Evolutionary conservation across 2,329 filamentous ascomycete species (phyloP).

Genomic region (Magnaporthiopsis rhizophila): DNA sequence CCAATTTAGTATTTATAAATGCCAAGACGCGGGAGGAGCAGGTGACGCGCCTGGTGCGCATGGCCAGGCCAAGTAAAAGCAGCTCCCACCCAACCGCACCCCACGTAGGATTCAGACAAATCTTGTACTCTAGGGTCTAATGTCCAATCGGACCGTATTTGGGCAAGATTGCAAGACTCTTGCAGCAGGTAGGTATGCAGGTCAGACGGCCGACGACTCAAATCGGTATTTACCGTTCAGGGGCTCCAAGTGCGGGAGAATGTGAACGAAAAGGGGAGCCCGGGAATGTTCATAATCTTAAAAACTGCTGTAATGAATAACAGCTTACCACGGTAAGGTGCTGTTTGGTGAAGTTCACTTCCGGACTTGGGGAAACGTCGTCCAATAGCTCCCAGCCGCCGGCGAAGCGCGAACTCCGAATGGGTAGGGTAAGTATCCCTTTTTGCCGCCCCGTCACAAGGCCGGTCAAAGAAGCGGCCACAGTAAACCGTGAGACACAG

Average conservation of each 20-base stretch:
- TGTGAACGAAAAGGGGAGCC: too few species aligned
- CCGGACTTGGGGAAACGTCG: background rate
- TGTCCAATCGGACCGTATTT: background rate
- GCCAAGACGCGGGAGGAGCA: background rate
- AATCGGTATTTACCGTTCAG: background rate
- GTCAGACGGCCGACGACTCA: background rate
- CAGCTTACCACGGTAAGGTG: background rate
- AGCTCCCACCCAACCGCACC: background rate
- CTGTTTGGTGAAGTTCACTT: background rate
- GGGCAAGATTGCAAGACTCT: background rate
- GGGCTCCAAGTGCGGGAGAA: too few species aligned
- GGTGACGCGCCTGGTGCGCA: background rate
- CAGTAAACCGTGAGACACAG: background rate
- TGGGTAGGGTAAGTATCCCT: background rate
- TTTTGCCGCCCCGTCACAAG: background rate
- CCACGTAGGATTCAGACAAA: background rate
- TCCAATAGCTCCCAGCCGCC: background rate
- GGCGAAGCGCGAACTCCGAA: background rate
- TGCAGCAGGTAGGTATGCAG: too few species aligned
- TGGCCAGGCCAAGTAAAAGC: background rate
- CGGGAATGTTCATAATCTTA: too few species aligned
- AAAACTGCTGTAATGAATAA: background rate
- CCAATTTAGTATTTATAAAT: background rate
- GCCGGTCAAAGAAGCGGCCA: background rate
- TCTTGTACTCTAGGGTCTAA: background rate